Base-by-base conservation (phyloP, 1,284 basidiomycete species). In the Exobasidium cylindrosporum region DNA sequence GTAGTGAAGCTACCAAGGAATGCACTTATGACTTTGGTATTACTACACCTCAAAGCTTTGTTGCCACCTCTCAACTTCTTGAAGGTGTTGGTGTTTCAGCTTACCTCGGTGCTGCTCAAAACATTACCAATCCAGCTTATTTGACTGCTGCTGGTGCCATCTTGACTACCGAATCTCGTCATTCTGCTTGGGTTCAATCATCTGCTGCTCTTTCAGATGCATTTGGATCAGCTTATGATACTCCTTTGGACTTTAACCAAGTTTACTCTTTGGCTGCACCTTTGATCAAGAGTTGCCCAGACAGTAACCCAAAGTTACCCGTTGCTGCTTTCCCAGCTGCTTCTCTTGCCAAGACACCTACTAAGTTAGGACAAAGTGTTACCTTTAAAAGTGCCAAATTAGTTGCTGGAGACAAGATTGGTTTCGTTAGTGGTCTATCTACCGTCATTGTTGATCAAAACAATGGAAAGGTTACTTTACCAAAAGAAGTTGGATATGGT, bases 31-130 rank as follows among this genome's bases (percentile, higher is more conserved):
- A 76, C 58, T 88, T 89, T 17, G 23, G 29, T 28, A 24, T 35
- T 32, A 58, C 40, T n/a, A 35, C 29, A 21, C 46, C 30, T n/a
- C 26, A 49, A 31, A 79, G 82, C 1, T 89, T 88, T 77, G 81
- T 84, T 35, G 82, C 83, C 13, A 79, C 85, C 32, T 83, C 85
- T 24, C 82, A 82, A 65, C 81, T 85, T 7, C 76, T 89, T n/a
- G 87, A 88, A 76, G 84, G 82, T 26, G 83, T 88, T 52, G 84
- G 82, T 13, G 83, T 87, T 50, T 84, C 84, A n/a, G 86, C 85
- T 3, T 88, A 87, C 74, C 82, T 83, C 58, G 87, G 87, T 21
- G 83, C 84, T 1, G 81, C 84, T 3, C 77, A 80, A 30, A 81
- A 82, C 68, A 81, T 87, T 62, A 76, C 74, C 53, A 70, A 69